phyloP scores from a whole-genome alignment of 441 rosid genomes.

The Theobroma grandiflorum region DNA sequence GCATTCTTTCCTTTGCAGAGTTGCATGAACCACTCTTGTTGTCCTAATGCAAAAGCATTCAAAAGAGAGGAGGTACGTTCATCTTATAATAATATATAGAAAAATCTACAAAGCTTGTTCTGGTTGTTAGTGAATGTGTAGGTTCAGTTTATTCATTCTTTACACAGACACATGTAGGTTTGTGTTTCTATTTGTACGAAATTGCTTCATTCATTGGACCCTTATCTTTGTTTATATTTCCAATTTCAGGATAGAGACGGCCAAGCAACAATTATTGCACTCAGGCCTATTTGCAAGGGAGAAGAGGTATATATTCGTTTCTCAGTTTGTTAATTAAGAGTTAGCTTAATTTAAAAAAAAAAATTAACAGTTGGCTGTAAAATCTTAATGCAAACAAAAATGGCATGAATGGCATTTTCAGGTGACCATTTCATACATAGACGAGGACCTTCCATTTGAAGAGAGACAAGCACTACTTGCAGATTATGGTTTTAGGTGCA shows the following conservation, averaged over 20 bases:
- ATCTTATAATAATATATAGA: not conserved
- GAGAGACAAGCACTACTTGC: constrained; percentile 76
- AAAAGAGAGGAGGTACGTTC: constrained; percentile 81
- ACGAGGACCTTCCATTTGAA: constrained; percentile 69
- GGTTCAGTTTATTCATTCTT: not conserved
- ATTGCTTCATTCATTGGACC: not conserved
- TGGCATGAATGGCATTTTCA: constrained; percentile 31
- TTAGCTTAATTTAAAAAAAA: not conserved
- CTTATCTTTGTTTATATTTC: not conserved
- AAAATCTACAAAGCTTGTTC: not conserved
- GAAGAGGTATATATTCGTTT: constrained; percentile 67
- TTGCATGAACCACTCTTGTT: constrained; percentile 92
- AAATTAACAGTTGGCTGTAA: not conserved
- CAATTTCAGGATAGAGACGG: constrained; percentile 80
- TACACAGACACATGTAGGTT: not conserved
- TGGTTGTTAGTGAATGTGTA: not conserved
- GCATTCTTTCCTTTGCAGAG: constrained; percentile 94
- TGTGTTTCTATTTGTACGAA: not conserved
- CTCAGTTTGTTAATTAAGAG: not conserved
- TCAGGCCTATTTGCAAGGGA: constrained; percentile 60
- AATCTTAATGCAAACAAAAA: not conserved
- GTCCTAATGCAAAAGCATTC: constrained; percentile 88
- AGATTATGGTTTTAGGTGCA: constrained; percentile 85
- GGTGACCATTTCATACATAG: constrained; percentile 83
- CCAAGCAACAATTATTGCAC: constrained; percentile 79